Evolutionary conservation across 306 rosid species (phyloP).

Genomic region (Sicyos baderoa): DNA sequence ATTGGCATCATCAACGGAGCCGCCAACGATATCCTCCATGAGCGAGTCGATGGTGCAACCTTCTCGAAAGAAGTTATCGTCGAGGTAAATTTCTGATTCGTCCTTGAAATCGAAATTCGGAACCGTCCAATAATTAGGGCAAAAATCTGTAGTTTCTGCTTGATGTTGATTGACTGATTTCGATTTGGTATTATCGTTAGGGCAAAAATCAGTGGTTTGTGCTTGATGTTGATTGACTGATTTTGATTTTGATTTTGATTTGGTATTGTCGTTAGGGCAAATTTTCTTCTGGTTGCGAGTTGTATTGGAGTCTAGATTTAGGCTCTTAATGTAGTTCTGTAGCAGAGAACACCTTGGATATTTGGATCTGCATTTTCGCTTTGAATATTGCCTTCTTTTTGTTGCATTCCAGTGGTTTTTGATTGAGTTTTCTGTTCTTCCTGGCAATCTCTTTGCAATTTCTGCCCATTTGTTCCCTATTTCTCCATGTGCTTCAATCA

Average conservation of each 20-base stretch:
- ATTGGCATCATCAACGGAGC: conserved; percentile 20
- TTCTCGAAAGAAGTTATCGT: conserved; percentile 51
- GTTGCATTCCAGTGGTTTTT: conserved; percentile 99
- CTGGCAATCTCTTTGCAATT: conserved; percentile 75
- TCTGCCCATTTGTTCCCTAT: conserved; percentile 98
- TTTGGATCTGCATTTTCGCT: conserved; percentile 74
- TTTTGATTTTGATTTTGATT: background rate
- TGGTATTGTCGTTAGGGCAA: background rate
- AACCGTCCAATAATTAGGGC: conserved; percentile 30
- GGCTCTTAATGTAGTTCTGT: conserved; percentile 69
- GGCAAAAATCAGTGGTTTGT: background rate
- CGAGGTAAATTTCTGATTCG: conserved; percentile 45
- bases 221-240: background rate
- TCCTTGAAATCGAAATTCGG: conserved; percentile 42
- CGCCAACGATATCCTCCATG: conserved; percentile 46
- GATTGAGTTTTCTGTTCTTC: conserved; percentile 92
- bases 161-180: background rate
- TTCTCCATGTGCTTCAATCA: conserved; percentile 65
- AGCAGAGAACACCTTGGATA: conserved; percentile 61
- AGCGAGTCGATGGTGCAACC: conserved; percentile 53
- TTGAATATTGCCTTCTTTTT: conserved; percentile 80
- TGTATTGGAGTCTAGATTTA: conserved; percentile 49
- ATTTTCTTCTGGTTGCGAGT: conserved; percentile 31
- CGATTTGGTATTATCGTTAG: background rate
- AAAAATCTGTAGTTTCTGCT: conserved; percentile 9